phyloP scores from a whole-genome alignment of 768 basidiomycete genomes.

The Serpula lacrymans region DNA sequence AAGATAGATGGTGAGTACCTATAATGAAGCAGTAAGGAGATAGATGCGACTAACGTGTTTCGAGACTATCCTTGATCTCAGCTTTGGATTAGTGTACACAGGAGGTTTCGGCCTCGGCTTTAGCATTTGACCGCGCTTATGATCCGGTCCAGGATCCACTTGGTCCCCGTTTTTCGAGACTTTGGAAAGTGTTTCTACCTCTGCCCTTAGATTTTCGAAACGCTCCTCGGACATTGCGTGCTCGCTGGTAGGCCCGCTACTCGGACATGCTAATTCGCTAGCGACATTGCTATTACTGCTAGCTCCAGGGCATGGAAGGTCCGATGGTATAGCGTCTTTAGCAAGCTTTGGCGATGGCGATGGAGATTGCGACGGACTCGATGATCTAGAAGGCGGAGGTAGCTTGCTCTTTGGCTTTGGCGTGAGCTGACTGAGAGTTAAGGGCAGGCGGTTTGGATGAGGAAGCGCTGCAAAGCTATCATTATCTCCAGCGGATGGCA shows the following conservation, averaged over 20 bases:
- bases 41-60: constrained; percentile 25
- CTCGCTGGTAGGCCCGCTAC: not conserved
- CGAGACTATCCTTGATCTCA: constrained; percentile 24
- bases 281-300: constrained; percentile 9
- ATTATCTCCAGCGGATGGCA: constrained; percentile 32
- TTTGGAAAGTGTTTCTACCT: constrained; percentile 14
- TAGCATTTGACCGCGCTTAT: constrained; percentile 1
- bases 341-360: constrained; percentile 12
- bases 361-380: constrained; percentile 13
- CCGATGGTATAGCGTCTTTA: constrained; percentile 7
- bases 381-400: constrained; percentile 3
- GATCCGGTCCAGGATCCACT: not conserved
- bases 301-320: constrained; percentile 12
- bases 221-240: constrained; percentile 26
- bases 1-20: constrained; percentile 1
- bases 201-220: constrained; percentile 13
- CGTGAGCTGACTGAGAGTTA: constrained; percentile 40
- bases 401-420: constrained; percentile 28
- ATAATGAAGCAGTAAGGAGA: no score
- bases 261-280: constrained; percentile 4
- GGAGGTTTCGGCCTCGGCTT: not conserved
- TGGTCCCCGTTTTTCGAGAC: constrained; percentile 7
- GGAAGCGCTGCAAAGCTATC: constrained; percentile 36
- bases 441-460: constrained; percentile 25
- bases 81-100: constrained; percentile 8